Base-by-base conservation (phyloP, 2,329 filamentous ascomycete genomes). In the Fusarium chlamydosporum region DNA sequence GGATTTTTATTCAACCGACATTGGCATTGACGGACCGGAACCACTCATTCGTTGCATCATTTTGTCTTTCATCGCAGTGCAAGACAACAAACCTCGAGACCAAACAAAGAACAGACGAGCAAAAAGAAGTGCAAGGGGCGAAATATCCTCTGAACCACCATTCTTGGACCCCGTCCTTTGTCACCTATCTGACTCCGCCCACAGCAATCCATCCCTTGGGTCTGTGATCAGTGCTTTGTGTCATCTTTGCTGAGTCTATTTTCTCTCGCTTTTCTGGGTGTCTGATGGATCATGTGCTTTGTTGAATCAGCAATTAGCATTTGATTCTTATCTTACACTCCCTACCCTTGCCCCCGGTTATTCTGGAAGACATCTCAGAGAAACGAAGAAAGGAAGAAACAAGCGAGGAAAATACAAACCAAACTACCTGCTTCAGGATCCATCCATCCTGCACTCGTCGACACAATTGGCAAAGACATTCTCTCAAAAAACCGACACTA, bases 401-500 rank as follows among this genome's bases (percentile, higher is more conserved):
- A 33, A 33, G 42, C 26, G 34, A 43, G 48, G 46, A 40, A 50
- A 68, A 62, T 33, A 55, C 56, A 47, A 51, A 54, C 42, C 23
- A 33, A 29, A 29, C 29, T 29, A 37, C 42, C 42, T 56, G 51
- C 50, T 1, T 31, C 8, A 27, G 40, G 38, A 37, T 31, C 26
- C 27, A 54, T 52, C 20, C 42, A 45, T 45, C 42, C 42, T 31
- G 51, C 62, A 46, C 38, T 41, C 51, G 18, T 51, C 63, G 38
- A 65, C 50, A 43, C 58, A 60, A 68, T 50, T 40, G 47, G 34
- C 34, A 50, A 50, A 50, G 16, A 50, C 53, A 50, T 34, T 35
- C 40, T 41, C 34, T 65, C 55, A n/a, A 55, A 70, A 62, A 47
- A 31, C 23, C 50, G 20, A 43, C 57, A 56, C 69, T 73, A 73